Percentiles rank a stretch among this genome's conserved stretches.
These are phyloP conservation scores for Mycosphaerella arachidis DNA, from an alignment of 2,329 filamentous ascomycete genomes.

Conservation along the genomic window DNA sequence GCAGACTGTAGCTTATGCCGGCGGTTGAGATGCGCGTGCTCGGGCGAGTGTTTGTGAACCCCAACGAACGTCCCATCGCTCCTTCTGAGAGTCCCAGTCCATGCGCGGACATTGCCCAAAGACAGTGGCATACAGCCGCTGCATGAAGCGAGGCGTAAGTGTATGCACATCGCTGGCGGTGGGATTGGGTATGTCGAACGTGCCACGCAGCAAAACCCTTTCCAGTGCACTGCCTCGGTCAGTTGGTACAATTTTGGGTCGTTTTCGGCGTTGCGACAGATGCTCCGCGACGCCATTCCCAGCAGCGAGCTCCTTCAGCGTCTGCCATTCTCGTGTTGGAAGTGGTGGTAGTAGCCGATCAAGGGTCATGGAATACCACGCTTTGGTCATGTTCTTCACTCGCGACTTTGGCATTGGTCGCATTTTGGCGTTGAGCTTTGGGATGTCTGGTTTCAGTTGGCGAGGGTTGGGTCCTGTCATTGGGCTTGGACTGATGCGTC, in stretches of 20 bases:
- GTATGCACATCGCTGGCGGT: conserved; percentile 27
- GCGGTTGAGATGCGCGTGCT: not conserved
- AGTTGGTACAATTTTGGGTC: not conserved
- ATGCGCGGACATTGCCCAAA: conserved; percentile 42
- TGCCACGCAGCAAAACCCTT: conserved; percentile 11
- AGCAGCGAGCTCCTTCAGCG: conserved; percentile 37
- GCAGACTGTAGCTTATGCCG: no score
- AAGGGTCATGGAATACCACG: conserved; percentile 44
- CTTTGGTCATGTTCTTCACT: conserved; percentile 40
- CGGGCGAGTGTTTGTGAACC: conserved; percentile 14
- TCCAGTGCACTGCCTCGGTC: conserved; percentile 18
- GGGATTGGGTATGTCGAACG: conserved; percentile 2
- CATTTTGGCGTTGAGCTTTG: conserved; percentile 44
- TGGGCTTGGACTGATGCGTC: conserved; percentile 27
- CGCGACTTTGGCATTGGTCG: conserved; percentile 44
- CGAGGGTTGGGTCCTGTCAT: conserved; percentile 26
- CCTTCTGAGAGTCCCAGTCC: conserved; percentile 32
- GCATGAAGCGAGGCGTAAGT: conserved; percentile 45
- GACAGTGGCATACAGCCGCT: conserved; percentile 41
- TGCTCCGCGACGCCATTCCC: conserved; percentile 16
- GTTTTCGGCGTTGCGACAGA: not conserved
- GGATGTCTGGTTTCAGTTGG: conserved; percentile 31
- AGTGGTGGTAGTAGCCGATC: conserved; percentile 43
- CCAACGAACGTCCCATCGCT: conserved; percentile 35
- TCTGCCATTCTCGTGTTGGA: conserved; percentile 41